Percentiles rank a stretch among this genome's conserved stretches.
phyloP scores from a whole-genome alignment of 768 basidiomycete species.

The Suillus hirtellus region DNA sequence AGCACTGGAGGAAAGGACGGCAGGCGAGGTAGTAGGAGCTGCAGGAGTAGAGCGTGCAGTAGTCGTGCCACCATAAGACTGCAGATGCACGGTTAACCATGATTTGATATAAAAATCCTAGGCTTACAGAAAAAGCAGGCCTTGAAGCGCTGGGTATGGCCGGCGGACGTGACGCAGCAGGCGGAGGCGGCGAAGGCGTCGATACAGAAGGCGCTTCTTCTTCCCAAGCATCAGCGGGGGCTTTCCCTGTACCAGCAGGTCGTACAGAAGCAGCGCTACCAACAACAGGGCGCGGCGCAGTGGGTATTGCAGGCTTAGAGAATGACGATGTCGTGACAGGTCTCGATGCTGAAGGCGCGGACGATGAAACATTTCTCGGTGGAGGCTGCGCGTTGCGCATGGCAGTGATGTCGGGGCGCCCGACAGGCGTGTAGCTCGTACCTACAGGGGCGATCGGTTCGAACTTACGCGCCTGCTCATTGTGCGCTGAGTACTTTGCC shows the following conservation, averaged over 20 bases:
- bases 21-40: constrained; percentile 34
- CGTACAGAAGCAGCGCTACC: constrained; percentile 44
- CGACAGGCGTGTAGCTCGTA: constrained; percentile 73
- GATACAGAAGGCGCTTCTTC: constrained; percentile 44
- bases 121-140: constrained; percentile 42
- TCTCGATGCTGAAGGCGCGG: constrained; percentile 14
- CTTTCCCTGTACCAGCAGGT: constrained; percentile 38
- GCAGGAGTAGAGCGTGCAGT: constrained; percentile 26
- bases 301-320: constrained; percentile 36
- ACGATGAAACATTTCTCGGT: constrained; percentile 28
- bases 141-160: constrained; percentile 42
- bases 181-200: constrained; percentile 42
- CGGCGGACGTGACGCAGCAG: constrained; percentile 51
- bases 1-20: constrained; percentile 45
- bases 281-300: constrained; percentile 50
- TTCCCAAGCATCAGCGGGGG: constrained; percentile 61
- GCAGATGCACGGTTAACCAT: constrained; percentile 8
- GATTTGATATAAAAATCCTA: constrained; percentile 14
- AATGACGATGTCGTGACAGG: not conserved
- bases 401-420: constrained; percentile 67
- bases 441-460: constrained; percentile 85
- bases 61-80: constrained; percentile 18
- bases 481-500: constrained; percentile 85
- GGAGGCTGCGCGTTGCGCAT: constrained; percentile 49
- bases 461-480: constrained; percentile 67